Percentiles rank a stretch among this genome's conserved stretches.
Evolutionary conservation across 2,329 filamentous ascomycete species (phyloP).

Genomic region (Zymoseptoria passerinii): DNA sequence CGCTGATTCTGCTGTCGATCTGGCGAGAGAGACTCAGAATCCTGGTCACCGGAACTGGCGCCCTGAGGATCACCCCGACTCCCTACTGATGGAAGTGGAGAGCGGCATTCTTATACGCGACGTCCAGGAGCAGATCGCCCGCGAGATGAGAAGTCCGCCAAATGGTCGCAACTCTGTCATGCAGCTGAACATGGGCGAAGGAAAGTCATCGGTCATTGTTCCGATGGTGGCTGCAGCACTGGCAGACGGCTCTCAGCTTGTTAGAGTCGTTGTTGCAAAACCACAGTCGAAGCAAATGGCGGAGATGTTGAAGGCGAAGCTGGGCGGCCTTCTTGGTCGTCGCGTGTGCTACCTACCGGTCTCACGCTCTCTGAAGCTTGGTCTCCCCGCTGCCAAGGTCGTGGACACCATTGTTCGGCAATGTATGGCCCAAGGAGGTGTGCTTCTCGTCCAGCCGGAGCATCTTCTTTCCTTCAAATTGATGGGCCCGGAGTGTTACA

Average conservation of each 20-base stretch:
- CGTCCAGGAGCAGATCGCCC: conserved; percentile 54
- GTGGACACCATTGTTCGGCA: conserved; percentile 36
- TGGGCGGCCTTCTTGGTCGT: conserved; percentile 49
- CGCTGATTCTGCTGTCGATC: neutral
- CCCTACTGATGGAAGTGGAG: conserved; percentile 38
- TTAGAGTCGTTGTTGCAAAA: conserved; percentile 49
- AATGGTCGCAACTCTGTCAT: conserved; percentile 45
- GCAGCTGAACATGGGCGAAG: conserved; percentile 65
- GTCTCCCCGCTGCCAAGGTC: conserved; percentile 19
- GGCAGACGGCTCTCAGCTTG: conserved; percentile 37
- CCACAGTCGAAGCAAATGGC: conserved; percentile 50
- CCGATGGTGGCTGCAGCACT: conserved; percentile 50
- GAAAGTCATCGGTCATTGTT: conserved; percentile 61
- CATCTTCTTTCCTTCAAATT: conserved; percentile 58
- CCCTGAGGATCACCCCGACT: neutral
- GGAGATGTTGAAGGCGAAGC: conserved; percentile 45
- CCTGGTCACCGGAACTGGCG: neutral
- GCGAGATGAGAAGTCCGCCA: conserved; percentile 48
- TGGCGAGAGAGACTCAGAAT: neutral
- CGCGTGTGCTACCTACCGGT: conserved; percentile 51
- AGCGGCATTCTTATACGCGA: conserved; percentile 52
- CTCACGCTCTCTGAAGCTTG: conserved; percentile 42
- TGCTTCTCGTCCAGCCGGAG: conserved; percentile 55
- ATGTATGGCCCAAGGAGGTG: conserved; percentile 38
- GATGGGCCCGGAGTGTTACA: conserved; percentile 50